Evolutionary conservation across 2,329 filamentous ascomycete species (phyloP).

Genomic region (Aureobasidium sp.): DNA sequence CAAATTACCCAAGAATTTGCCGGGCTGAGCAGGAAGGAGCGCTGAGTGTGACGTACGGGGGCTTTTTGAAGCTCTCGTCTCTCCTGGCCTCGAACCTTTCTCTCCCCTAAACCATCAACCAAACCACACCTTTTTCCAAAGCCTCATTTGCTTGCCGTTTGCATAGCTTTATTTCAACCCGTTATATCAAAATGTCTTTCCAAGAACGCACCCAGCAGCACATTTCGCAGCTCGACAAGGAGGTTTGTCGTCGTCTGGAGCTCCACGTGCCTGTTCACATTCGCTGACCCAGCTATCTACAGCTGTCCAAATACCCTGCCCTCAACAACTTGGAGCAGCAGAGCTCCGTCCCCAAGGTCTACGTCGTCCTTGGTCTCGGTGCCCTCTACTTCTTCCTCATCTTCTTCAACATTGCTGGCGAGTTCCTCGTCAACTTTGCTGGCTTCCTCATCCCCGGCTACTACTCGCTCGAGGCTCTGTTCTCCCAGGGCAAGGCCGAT

Average conservation of each 20-base stretch:
- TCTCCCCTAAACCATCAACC: conserved; percentile 9
- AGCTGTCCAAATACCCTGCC: conserved; percentile 88
- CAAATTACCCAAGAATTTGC: conserved; percentile 5
- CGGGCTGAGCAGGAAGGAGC: conserved; percentile 4
- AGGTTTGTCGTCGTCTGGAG: conserved; percentile 65
- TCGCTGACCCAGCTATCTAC: conserved; percentile 30
- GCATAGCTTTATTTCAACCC: conserved; percentile 11
- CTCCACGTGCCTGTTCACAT: conserved; percentile 14
- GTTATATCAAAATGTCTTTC: conserved; percentile 65
- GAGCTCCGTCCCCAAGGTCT: conserved; percentile 85
- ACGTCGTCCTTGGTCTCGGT: conserved; percentile 78
- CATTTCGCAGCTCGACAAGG: conserved; percentile 82
- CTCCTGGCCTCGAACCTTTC: conserved; percentile 12
- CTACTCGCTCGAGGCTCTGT: conserved; percentile 84
- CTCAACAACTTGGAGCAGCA: conserved; percentile 90
- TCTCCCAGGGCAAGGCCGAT: conserved; percentile 75
- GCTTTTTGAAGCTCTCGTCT: neutral
- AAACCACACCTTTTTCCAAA: neutral
- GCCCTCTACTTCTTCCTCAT: conserved; percentile 92
- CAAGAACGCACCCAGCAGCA: conserved; percentile 83
- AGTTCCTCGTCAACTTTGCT: conserved; percentile 88
- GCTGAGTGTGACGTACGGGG: neutral
- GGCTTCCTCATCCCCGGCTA: conserved; percentile 87
- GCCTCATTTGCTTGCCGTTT: conserved; percentile 19
- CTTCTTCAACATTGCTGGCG: conserved; percentile 92